phyloP scores from a whole-genome alignment of 352 stramenopile genomes.

The Phytophthora uliginosa region DNA sequence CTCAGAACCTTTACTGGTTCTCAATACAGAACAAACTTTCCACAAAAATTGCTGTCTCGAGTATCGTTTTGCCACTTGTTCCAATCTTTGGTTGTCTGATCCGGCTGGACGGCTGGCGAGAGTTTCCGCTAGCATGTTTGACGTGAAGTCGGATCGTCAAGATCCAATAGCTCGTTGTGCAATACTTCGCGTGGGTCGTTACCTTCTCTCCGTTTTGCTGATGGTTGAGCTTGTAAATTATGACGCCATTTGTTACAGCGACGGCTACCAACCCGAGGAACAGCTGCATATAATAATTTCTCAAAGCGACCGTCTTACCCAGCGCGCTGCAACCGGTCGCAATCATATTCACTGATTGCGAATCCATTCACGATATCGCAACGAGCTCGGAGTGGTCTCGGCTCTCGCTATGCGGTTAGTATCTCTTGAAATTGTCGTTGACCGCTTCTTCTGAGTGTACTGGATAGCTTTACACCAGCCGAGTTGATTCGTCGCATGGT shows the following conservation, averaged over 20 bases:
- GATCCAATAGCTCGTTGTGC: no score
- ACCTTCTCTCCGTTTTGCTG: no score
- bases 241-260: background rate
- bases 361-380: constrained; percentile 23
- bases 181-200: no score
- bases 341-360: background rate
- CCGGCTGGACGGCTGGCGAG: no score
- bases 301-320: background rate
- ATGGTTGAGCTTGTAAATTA: no score
- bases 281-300: background rate
- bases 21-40: no score
- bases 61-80: no score
- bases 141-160: no score
- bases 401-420: constrained; percentile 17
- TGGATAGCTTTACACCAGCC: constrained; percentile 23
- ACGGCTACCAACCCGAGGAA: background rate
- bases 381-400: constrained; percentile 13
- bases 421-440: constrained; percentile 12
- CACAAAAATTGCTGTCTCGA: no score
- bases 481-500: constrained; percentile 12
- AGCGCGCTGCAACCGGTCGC: background rate
- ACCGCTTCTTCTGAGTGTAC: constrained; percentile 19
- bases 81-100: no score
- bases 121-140: no score
- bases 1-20: no score